A percentile compares a stretch with the other conserved stretches of the same genome.
These are phyloP conservation scores for Aspergillus kassunensis DNA, from an alignment of 495 filamentous ascomycete genomes.

Conservation along the genomic window DNA sequence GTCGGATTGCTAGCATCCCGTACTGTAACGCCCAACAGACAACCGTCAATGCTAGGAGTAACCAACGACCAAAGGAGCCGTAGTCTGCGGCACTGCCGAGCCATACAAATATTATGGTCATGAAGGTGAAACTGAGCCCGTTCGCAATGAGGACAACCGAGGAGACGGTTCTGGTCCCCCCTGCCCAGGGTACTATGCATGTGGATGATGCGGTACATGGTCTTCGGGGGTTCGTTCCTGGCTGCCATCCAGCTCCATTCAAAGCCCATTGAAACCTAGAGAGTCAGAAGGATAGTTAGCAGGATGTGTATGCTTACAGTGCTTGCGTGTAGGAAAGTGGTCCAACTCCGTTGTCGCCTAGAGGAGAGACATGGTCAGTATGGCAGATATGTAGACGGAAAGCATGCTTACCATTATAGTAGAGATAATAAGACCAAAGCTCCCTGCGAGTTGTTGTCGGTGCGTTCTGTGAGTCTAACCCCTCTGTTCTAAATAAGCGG, in stretches of 20 bases:
- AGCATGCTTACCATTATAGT: slow-evolving; percentile 35
- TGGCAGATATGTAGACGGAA: not conserved
- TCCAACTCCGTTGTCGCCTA: slow-evolving; percentile 48
- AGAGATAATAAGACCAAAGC: slow-evolving; percentile 49
- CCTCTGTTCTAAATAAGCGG: slow-evolving; percentile 37
- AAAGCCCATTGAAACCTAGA: slow-evolving; percentile 46
- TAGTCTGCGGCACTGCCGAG: slow-evolving; percentile 49
- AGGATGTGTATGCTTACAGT: slow-evolving; percentile 34
- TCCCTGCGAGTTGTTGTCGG: slow-evolving; percentile 46
- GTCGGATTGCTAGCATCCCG: slow-evolving; percentile 40
- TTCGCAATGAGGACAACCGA: slow-evolving; percentile 48
- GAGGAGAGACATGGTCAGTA: not conserved
- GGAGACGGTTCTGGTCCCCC: slow-evolving; percentile 39
- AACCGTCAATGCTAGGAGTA: slow-evolving; percentile 42
- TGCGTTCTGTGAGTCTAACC: slow-evolving; percentile 36
- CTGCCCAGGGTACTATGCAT: slow-evolving; percentile 45
- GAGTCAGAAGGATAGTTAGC: not conserved
- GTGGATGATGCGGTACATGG: slow-evolving; percentile 40
- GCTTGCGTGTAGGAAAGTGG: slow-evolving; percentile 45
- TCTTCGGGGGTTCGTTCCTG: slow-evolving; percentile 34
- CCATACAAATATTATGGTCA: slow-evolving; percentile 48
- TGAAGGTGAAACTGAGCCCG: slow-evolving; percentile 48
- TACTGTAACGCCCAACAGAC: slow-evolving; percentile 49
- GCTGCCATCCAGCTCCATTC: slow-evolving; percentile 41
- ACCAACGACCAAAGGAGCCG: slow-evolving; percentile 47